phyloP scores from a whole-genome alignment of 306 rosid species.

The Cucumis hystrix region DNA sequence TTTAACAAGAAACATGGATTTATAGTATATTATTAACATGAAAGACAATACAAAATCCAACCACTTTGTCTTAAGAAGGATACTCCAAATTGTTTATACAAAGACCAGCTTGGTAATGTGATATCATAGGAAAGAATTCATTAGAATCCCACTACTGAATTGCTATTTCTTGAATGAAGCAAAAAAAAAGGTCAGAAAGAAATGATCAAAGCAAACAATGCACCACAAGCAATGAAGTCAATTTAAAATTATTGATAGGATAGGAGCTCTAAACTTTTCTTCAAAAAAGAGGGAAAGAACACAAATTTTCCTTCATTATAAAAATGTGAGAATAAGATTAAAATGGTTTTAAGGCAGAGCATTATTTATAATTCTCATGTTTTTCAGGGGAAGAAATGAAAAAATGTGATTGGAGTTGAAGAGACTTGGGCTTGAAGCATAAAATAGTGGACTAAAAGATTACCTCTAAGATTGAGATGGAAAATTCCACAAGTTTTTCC shows the following conservation, averaged over 20 bases:
- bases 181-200: background rate
- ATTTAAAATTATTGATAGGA: background rate
- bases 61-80: background rate
- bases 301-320: background rate
- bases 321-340: background rate
- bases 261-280: background rate
- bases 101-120: background rate
- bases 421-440: conserved; percentile 52
- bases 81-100: background rate
- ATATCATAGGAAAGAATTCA: background rate
- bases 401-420: conserved; percentile 19
- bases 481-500: conserved; percentile 60
- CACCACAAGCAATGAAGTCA: background rate
- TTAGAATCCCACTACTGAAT: background rate
- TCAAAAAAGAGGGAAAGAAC: background rate
- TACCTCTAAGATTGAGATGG: conserved; percentile 30
- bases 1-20: background rate
- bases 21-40: background rate
- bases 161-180: background rate
- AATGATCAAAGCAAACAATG: background rate
- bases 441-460: conserved; percentile 39
- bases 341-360: background rate
- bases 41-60: background rate
- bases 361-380: background rate
- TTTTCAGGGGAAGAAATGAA: conserved; percentile 12